Base-by-base conservation (phyloP, 2,329 filamentous ascomycete genomes). In the Alternaria triticina region DNA sequence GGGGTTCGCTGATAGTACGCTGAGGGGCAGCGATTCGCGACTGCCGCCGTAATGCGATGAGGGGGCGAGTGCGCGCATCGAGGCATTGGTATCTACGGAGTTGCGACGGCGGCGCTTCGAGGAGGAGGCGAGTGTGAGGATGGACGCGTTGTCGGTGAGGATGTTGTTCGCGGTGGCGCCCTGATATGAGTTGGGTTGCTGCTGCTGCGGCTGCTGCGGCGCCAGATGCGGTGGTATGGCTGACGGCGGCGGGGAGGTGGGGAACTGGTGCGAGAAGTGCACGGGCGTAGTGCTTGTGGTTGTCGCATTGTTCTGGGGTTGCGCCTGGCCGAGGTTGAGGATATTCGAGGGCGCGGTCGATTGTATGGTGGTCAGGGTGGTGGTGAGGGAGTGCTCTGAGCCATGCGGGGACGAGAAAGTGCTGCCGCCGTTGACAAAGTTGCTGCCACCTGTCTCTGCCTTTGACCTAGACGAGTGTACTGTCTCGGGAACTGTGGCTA, bases 1-100 rank as follows among this genome's bases (percentile, higher is more conserved):
- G 33, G 82, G 80, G 73, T 90, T 93, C 61, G 89, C 87, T 73
- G 91, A 93, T 36, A 96, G 84, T 6, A 95, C 89, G 73, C 91
- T 94, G 25, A 96, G 83, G 0, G 92, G 92, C 2, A 96, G 84
- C 46, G 89, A 92, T 79, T 96, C 92, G 64, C 92, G 89, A 73
- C 90, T 93, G 46, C 92, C 92, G 47, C 92, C 92, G 85, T 91
- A 96, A 5, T 95, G 84, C 1, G 91, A 94, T 0, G 90, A 93
- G 0, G 92, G 92, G 1, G 93, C 91, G n/a, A 96, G 83, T 3
- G 93, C 93, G 46, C 93, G 90, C 43, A 96, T 91, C 0, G 91
- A 95, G 6, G 93, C 93, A 76, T 96, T 91, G 0, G 93, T 96
- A 78, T 96, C 93, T 80, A 95, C 89, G 28, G 91, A 94, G 64